Evolutionary conservation across 2,329 filamentous ascomycete species (phyloP), one percentile per base, ranked within the genome.

Genomic region (Sphaerulina vaccinii): DNA sequence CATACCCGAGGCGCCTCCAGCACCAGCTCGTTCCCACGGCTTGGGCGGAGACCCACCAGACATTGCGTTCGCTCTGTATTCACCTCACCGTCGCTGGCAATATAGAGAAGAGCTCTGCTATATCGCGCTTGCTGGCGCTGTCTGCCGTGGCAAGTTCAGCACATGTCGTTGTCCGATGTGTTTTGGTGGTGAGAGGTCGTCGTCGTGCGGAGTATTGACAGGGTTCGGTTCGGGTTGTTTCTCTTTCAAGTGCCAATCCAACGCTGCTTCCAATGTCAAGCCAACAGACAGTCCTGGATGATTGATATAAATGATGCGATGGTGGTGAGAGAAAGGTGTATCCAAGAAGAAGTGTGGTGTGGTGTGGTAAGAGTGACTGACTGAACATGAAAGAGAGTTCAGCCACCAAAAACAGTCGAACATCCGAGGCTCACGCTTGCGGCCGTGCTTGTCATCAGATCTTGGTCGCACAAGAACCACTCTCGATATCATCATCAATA

Each of bases 21-120:
- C 81, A 72, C 86, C 87, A 60, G 85, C 81, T 71, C 86, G 83
- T 75, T 99, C 93, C 93, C 93, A 99, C 40, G 93, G 93, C 75
- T 99, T 99, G 50, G 93, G 93, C 68, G 93, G 93, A 71, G 92
- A 96, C 40, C 46, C 51, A 32, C 40, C 46, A 43, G 51, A 54
- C 51, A 54, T 54, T 23, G 24, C 21, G 46, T 19, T 27, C 51
- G 40, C 39, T 16, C 23, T 16, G 9, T 15, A 21, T 38, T 22
- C 32, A 8, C 24, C 44, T 27, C 21, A 16, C 32, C 32, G 18
- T 38, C 22, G 33, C n/a, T 47, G 42, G 13, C 42, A 13, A 6
- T 35, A 29, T 3, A 10, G 27, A 29, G 27, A 13, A 3, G 27
- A 29, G 27, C 10, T 5, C 3, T 29, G 27, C 15, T 42, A 9